Conservation (phyloP, 129 eudicot species). For the Calendula officinalis region DNA sequence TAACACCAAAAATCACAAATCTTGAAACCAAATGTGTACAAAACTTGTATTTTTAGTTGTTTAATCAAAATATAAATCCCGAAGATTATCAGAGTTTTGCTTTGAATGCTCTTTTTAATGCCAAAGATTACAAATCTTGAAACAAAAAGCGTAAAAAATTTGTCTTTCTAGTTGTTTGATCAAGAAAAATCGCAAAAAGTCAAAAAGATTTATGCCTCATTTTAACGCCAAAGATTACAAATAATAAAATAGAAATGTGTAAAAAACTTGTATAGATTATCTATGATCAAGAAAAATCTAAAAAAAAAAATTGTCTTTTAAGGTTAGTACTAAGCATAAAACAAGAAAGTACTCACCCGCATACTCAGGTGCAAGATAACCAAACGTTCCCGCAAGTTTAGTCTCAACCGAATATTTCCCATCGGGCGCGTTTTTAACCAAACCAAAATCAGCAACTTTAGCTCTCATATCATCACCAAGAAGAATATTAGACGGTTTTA, state of each 20-base stretch:
- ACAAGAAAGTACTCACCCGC: constrained; percentile 4
- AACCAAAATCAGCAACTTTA: constrained; percentile 18
- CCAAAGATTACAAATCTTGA: constrained; percentile 6
- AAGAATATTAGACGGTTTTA: constrained; percentile 22
- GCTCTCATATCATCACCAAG: constrained; percentile 19
- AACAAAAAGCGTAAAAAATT: background rate
- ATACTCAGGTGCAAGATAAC: constrained; percentile 21
- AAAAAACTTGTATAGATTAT: background rate
- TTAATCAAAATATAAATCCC: background rate
- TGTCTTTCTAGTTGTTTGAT: too few relatives aligned
- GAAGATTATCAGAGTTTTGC: background rate
- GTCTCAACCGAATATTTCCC: constrained; percentile 8
- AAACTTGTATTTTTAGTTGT: background rate
- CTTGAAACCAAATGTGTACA: background rate
- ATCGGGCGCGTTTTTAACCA: constrained; percentile 17
- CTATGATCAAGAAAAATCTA: too few relatives aligned
- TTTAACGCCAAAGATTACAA: background rate
- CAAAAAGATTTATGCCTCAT: too few relatives aligned
- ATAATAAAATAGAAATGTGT: background rate
- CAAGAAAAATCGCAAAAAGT: too few relatives aligned
- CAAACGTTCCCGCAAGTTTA: constrained; percentile 17
- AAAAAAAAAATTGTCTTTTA: too few relatives aligned
- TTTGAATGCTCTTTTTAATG: background rate
- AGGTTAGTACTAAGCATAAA: too few relatives aligned
- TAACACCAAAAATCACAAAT: constrained; percentile 5